A percentile compares a stretch with the other conserved stretches of the same genome.
phyloP scores from a whole-genome alignment of 371 early-diverging fungal genomes.

The Actinomucor elegans region DNA sequence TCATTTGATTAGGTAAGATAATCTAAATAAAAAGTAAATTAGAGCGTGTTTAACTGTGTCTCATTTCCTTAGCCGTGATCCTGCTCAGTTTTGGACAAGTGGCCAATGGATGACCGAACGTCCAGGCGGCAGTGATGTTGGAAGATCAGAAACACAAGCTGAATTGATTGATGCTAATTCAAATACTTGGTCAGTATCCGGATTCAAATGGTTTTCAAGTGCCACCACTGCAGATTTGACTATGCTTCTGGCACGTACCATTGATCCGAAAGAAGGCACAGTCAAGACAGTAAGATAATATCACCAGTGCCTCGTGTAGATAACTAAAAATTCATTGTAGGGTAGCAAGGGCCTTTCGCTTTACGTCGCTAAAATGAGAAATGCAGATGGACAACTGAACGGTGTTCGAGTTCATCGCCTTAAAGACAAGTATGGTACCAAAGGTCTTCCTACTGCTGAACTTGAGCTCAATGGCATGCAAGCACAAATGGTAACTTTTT shows the following conservation, averaged over 20 bases:
- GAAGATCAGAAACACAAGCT: conserved; percentile 52
- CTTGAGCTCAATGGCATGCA: conserved; percentile 57
- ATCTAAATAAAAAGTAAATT: too few relatives aligned
- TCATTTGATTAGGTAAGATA: conserved; percentile 45
- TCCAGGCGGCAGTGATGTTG: conserved; percentile 67
- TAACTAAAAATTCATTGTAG: conserved; percentile 2
- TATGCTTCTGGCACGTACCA: conserved; percentile 62
- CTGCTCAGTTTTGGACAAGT: conserved; percentile 56
- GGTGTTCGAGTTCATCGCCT: conserved; percentile 63
- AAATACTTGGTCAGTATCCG: conserved; percentile 56
- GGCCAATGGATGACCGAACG: conserved; percentile 83
- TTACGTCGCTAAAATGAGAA: conserved; percentile 58
- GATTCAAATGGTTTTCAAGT: conserved; percentile 76
- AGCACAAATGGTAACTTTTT: conserved; percentile 45
- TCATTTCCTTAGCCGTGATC: conserved; percentile 47
- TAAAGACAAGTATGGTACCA: conserved; percentile 71
- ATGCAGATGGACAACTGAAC: conserved; percentile 55
- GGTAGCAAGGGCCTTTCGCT: conserved; percentile 63
- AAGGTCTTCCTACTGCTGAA: conserved; percentile 74
- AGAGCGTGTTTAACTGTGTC: too few relatives aligned
- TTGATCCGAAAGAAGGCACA: conserved; percentile 41
- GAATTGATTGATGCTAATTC: conserved; percentile 33
- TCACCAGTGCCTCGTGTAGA: too few relatives aligned
- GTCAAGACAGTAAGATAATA: conserved; percentile 21
- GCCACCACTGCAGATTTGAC: conserved; percentile 72